phyloP scores from a whole-genome alignment of 1,139 yeast genomes.

The Magnusiomyces clavatus region DNA sequence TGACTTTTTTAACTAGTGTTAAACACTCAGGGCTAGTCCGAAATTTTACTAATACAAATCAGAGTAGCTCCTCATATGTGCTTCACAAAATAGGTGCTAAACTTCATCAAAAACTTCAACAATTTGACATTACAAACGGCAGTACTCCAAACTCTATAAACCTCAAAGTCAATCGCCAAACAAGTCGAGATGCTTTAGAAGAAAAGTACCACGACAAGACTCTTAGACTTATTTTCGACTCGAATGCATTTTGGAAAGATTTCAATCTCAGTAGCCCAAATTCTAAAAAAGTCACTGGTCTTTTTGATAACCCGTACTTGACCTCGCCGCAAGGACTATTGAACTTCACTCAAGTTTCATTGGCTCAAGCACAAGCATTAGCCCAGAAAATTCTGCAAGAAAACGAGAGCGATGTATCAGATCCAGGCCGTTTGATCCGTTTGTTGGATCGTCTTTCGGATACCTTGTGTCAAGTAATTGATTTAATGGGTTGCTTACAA shows the following conservation, averaged over 20 bases:
- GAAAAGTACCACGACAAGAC: slow-evolving; percentile 7
- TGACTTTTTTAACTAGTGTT: not conserved
- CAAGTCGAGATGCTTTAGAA: not conserved
- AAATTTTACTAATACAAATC: not conserved
- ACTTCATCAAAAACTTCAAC: not conserved
- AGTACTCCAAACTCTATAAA: not conserved
- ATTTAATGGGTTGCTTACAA: slow-evolving; percentile 85
- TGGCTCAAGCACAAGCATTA: slow-evolving; percentile 53
- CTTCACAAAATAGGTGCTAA: too few species aligned
- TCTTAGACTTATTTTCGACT: slow-evolving; percentile 12
- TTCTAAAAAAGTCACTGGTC: slow-evolving; percentile 40
- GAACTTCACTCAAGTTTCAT: slow-evolving; percentile 57
- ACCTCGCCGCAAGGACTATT: slow-evolving; percentile 63
- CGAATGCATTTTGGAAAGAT: slow-evolving; percentile 10
- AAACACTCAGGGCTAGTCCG: not conserved
- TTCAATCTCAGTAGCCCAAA: not conserved
- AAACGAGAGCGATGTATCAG: slow-evolving; percentile 40
- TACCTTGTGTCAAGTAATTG: slow-evolving; percentile 84
- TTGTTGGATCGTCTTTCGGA: slow-evolving; percentile 82
- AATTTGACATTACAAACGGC: not conserved
- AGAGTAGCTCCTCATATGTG: too few species aligned
- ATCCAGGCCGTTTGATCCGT: slow-evolving; percentile 40
- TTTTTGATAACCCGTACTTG: slow-evolving; percentile 65
- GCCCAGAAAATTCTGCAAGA: slow-evolving; percentile 45
- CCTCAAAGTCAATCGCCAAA: slow-evolving; percentile 3